phyloP scores from a whole-genome alignment of 148 eudicot genomes.

The Vaccinium corymbosum region DNA sequence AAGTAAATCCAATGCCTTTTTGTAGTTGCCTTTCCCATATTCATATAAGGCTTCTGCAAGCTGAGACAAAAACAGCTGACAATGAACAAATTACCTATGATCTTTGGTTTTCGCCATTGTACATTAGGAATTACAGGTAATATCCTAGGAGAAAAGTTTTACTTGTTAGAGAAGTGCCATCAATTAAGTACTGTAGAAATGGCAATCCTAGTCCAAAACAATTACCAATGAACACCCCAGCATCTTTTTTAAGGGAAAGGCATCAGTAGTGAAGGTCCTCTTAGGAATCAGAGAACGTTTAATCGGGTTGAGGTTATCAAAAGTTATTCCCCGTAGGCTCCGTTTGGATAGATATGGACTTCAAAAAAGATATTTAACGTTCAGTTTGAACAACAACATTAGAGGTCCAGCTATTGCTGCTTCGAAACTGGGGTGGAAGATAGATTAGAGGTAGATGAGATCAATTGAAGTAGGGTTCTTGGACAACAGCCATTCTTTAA shows the following conservation, averaged over 20 bases:
- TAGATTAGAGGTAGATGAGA: not conserved
- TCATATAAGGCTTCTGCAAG: slow-evolving; percentile 76
- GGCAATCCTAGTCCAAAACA: not conserved
- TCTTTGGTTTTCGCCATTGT: not conserved
- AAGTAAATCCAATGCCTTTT: slow-evolving; percentile 53
- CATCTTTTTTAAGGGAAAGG: not conserved
- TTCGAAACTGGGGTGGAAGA: not conserved
- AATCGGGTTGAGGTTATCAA: not conserved
- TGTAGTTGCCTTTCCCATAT: slow-evolving; percentile 66
- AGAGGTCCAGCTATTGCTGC: not conserved
- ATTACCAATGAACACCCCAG: too few relatives aligned
- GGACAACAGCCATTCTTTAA: not conserved
- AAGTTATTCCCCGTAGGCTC: not conserved
- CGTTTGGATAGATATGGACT: not conserved
- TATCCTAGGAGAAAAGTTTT: not conserved
- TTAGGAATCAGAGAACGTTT: not conserved
- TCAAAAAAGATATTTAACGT: not conserved
- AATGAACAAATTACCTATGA: not conserved
- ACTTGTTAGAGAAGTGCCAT: not conserved
- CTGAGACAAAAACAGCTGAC: slow-evolving; percentile 26
- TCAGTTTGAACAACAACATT: not conserved
- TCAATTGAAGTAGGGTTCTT: not conserved
- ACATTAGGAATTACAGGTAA: not conserved
- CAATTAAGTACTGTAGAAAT: not conserved
- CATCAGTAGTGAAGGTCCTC: not conserved